These are phyloP conservation scores for Botrytis sinoallii DNA, from an alignment of 2,329 filamentous ascomycete genomes.

Conservation along the genomic window DNA sequence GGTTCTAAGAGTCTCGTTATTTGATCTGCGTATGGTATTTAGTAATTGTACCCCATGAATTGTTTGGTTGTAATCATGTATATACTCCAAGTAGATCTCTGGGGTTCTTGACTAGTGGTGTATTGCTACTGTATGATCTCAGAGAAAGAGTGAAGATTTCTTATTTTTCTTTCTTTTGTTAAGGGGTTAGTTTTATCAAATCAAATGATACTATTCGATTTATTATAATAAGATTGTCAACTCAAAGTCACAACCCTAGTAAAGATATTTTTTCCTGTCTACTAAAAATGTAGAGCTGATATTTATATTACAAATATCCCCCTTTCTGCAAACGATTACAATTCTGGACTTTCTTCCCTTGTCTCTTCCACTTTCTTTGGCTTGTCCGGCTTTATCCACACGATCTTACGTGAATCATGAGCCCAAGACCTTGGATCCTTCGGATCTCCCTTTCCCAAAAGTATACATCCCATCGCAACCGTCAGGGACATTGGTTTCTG, in stretches of 20 bases:
- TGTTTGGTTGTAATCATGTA: not conserved
- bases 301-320: not conserved
- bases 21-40: not conserved
- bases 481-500: accelerated
- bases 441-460: not conserved
- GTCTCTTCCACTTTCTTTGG: too few species aligned
- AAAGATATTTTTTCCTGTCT: not conserved
- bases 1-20: not conserved
- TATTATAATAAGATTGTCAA: not conserved
- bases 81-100: not conserved
- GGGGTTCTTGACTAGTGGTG: not conserved
- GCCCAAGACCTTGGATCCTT: not conserved
- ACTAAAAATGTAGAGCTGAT: not conserved
- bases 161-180: too few species aligned
- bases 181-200: too few species aligned
- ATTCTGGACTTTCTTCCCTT: not conserved
- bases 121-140: not conserved
- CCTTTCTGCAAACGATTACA: not conserved
- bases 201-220: not conserved
- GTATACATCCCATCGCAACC: not conserved
- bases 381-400: not conserved
- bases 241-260: not conserved
- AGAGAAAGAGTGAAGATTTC: too few species aligned
- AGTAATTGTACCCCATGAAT: accelerated
- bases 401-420: not conserved